Evolutionary conservation across 2,329 filamentous ascomycete species (phyloP).

Genomic region (Exserohilum rostratum): DNA sequence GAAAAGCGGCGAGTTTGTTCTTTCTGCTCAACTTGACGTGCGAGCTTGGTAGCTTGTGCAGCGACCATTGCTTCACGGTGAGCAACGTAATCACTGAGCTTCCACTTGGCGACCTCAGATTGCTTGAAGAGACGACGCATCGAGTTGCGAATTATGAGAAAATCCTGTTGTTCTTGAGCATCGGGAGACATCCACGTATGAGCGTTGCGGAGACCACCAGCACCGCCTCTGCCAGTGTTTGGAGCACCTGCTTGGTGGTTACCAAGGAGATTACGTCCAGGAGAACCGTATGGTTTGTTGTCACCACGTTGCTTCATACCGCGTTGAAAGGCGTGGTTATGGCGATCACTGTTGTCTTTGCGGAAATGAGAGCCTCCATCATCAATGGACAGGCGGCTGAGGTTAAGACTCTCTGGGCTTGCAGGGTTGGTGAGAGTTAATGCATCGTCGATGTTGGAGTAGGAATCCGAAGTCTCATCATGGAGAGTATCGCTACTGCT

Average conservation of each 20-base stretch:
- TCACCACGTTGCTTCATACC: slow-evolving; percentile 2
- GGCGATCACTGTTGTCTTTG: slow-evolving; percentile 5
- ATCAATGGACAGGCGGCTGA: slow-evolving; percentile 16
- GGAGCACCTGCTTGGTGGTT: slow-evolving; percentile 2
- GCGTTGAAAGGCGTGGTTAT: slow-evolving; percentile 14
- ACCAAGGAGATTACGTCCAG: slow-evolving; percentile 1
- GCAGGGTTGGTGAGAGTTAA: slow-evolving; percentile 13
- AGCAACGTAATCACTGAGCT: slow-evolving; percentile 37
- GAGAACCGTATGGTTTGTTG: neutral
- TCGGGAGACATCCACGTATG: slow-evolving; percentile 37
- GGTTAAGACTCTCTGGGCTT: slow-evolving; percentile 18
- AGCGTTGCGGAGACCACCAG: slow-evolving; percentile 22
- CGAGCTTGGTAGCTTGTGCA: slow-evolving; percentile 22
- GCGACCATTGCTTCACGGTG: slow-evolving; percentile 37
- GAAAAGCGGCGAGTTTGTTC: slow-evolving; percentile 14
- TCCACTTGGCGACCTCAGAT: slow-evolving; percentile 43
- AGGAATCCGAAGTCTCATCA: slow-evolving; percentile 9
- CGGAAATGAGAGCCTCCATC: neutral
- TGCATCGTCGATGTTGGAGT: slow-evolving; percentile 7
- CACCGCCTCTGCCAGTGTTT: slow-evolving; percentile 5
- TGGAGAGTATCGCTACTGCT: slow-evolving; percentile 23
- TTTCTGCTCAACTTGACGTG: slow-evolving; percentile 18
- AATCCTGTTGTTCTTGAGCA: slow-evolving; percentile 33
- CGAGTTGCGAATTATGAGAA: slow-evolving; percentile 39
- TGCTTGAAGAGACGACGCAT: slow-evolving; percentile 46